These are phyloP conservation scores for Prototheca cutis DNA, from an alignment of 163 green algal species.

Conservation along the genomic window DNA sequence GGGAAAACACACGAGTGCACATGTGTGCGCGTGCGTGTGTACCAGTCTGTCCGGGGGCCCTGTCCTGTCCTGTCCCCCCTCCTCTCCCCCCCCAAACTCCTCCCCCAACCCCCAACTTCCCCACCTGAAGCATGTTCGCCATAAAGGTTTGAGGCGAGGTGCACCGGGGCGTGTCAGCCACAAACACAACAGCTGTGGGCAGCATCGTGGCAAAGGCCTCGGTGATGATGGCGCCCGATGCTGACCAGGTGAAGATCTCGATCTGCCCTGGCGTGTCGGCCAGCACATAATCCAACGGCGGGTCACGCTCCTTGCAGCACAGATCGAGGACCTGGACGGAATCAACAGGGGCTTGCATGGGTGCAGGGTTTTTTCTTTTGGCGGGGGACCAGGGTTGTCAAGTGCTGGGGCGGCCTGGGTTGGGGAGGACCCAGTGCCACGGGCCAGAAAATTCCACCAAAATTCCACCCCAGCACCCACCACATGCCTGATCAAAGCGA, in stretches of 20 bases:
- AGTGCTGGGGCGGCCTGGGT: no score
- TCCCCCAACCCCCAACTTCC: no score
- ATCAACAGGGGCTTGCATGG: no score
- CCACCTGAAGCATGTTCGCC: slow-evolving; percentile 95
- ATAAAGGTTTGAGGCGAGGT: slow-evolving; percentile 82
- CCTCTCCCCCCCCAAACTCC: no score
- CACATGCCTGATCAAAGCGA: slow-evolving; percentile 83
- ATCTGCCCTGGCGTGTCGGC: slow-evolving; percentile 96
- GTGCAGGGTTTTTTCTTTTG: no score
- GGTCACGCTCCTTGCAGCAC: slow-evolving; percentile 61
- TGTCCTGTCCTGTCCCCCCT: no score
- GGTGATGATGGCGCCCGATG: slow-evolving; percentile 72
- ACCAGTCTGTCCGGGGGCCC: no score
- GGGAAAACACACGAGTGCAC: no score
- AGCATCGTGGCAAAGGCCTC: slow-evolving; percentile 80
- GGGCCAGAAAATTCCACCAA: no score
- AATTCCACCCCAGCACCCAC: background rate
- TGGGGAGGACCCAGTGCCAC: no score
- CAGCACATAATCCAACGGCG: slow-evolving; percentile 69
- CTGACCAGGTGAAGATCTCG: slow-evolving; percentile 98
- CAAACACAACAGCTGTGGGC: slow-evolving; percentile 72
- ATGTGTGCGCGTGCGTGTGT: no score
- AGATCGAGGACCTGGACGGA: slow-evolving; percentile 73
- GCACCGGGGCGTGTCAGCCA: slow-evolving; percentile 85
- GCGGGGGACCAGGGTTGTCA: no score